Conservation (phyloP, 495 filamentous ascomycete species). For the Hypomontagnella submonticulosa region DNA sequence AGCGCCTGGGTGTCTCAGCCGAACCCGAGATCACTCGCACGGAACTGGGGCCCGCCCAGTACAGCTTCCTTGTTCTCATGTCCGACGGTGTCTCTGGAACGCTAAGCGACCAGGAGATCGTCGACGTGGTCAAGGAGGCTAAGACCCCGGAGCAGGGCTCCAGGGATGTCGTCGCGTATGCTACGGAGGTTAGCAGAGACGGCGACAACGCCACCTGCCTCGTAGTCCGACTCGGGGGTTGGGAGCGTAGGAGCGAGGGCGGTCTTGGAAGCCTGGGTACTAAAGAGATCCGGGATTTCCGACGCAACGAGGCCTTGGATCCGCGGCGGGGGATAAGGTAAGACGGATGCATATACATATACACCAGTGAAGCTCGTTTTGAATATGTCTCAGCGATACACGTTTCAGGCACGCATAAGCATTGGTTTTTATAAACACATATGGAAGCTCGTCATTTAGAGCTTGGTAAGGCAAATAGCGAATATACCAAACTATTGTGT, state of each 20-base stretch:
- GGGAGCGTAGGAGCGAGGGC: slow-evolving; percentile 91
- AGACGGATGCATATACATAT: neutral
- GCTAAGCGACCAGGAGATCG: slow-evolving; percentile 89
- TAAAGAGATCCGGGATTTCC: slow-evolving; percentile 87
- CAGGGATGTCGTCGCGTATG: slow-evolving; percentile 81
- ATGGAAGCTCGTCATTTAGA: no score
- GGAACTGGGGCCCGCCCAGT: slow-evolving; percentile 83
- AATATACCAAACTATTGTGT: no score
- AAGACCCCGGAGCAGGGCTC: slow-evolving; percentile 88
- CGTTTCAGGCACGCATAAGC: no score
- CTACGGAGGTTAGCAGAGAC: slow-evolving; percentile 81
- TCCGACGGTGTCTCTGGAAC: slow-evolving; percentile 88
- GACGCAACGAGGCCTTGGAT: slow-evolving; percentile 84
- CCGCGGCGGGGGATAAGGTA: slow-evolving; percentile 72
- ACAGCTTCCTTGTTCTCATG: slow-evolving; percentile 86
- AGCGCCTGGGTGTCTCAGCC: slow-evolving; percentile 91
- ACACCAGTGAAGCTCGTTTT: no score
- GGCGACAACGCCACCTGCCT: slow-evolving; percentile 97
- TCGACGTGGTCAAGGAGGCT: slow-evolving; percentile 94
- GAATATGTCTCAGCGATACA: no score
- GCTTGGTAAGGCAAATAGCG: no score
- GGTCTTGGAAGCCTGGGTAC: slow-evolving; percentile 90
- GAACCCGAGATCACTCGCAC: slow-evolving; percentile 85
- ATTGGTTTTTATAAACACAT: no score
- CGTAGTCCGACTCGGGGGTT: slow-evolving; percentile 90